These are phyloP conservation scores for Macrophomina phaseolina DNA, from an alignment of 2,329 filamentous ascomycete species.

Conservation along the genomic window DNA sequence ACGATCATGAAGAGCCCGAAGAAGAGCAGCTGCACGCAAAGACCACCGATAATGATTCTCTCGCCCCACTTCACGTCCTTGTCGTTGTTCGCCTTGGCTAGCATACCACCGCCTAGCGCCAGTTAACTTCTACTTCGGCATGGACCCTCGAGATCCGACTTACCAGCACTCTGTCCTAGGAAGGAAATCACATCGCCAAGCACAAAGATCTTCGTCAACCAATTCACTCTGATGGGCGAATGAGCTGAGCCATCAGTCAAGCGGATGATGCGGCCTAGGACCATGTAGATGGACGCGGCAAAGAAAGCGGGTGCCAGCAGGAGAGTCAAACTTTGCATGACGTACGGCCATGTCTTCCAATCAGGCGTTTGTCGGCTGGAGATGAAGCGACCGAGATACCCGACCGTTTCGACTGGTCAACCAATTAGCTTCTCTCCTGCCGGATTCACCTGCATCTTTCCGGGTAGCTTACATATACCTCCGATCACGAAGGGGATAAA, in stretches of 20 bases:
- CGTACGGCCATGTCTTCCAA: constrained; percentile 47
- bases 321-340: constrained; percentile 52
- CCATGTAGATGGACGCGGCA: constrained; percentile 54
- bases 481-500: constrained; percentile 59
- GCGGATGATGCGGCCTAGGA: constrained; percentile 48
- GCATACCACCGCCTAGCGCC: constrained; percentile 21
- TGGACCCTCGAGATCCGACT: not conserved
- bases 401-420: constrained; percentile 55
- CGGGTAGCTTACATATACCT: constrained; percentile 51
- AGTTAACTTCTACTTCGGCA: not conserved
- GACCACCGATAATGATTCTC: constrained; percentile 54
- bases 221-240: constrained; percentile 42
- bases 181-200: constrained; percentile 50
- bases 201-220: constrained; percentile 51
- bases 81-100: not conserved
- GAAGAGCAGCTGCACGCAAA: constrained; percentile 58
- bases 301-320: constrained; percentile 55
- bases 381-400: constrained; percentile 54
- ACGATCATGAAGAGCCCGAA: constrained; percentile 57
- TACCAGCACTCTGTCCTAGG: constrained; percentile 43
- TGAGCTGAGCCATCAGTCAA: constrained; percentile 41
- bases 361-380: constrained; percentile 36
- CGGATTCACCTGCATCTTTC: not conserved
- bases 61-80: constrained; percentile 38
- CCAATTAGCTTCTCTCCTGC: not conserved